Percentiles rank a stretch among this genome's conserved stretches.
These are phyloP conservation scores for Clarireedia paspali DNA, from an alignment of 2,329 filamentous ascomycete genomes.

Conservation along the genomic window DNA sequence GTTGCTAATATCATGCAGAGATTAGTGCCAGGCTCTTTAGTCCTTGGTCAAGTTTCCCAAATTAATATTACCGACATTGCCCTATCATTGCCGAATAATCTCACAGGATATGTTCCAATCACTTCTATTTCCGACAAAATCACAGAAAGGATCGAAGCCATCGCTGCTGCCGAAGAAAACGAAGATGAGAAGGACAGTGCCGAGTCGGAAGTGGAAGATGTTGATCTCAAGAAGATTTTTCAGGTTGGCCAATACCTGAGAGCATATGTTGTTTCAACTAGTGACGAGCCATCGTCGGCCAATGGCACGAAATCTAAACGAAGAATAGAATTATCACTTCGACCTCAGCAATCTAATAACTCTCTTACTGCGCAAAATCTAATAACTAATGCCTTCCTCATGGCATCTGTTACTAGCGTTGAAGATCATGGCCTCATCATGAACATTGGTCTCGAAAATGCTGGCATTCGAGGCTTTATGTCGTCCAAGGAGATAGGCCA, in stretches of 20 bases:
- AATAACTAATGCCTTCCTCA: slow-evolving; percentile 67
- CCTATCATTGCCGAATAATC: slow-evolving; percentile 83
- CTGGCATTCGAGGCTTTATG: slow-evolving; percentile 71
- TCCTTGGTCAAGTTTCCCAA: slow-evolving; percentile 78
- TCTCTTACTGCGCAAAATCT: slow-evolving; percentile 67
- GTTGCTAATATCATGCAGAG: slow-evolving; percentile 48
- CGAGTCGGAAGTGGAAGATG: slow-evolving; percentile 46
- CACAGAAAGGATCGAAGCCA: slow-evolving; percentile 65
- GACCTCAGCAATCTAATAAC: slow-evolving; percentile 70
- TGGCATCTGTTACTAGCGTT: slow-evolving; percentile 83
- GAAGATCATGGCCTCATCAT: slow-evolving; percentile 94
- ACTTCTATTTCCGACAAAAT: slow-evolving; percentile 83
- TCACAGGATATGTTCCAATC: slow-evolving; percentile 81
- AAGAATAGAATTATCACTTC: slow-evolving; percentile 79
- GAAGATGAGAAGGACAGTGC: slow-evolving; percentile 46
- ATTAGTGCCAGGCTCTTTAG: slow-evolving; percentile 74
- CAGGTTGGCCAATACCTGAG: slow-evolving; percentile 80
- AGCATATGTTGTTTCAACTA: slow-evolving; percentile 72
- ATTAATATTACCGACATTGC: slow-evolving; percentile 75
- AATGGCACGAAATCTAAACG: slow-evolving; percentile 51
- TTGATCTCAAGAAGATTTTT: slow-evolving; percentile 72
- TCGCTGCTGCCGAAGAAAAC: slow-evolving; percentile 52
- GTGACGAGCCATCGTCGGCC: slow-evolving; percentile 48
- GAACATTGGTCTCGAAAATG: slow-evolving; percentile 71
- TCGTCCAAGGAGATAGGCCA: slow-evolving; percentile 73